Percentiles rank a stretch among this genome's conserved stretches.
These are phyloP conservation scores for Teratosphaeria viscida DNA, from an alignment of 2,329 filamentous ascomycete species.

Conservation along the genomic window DNA sequence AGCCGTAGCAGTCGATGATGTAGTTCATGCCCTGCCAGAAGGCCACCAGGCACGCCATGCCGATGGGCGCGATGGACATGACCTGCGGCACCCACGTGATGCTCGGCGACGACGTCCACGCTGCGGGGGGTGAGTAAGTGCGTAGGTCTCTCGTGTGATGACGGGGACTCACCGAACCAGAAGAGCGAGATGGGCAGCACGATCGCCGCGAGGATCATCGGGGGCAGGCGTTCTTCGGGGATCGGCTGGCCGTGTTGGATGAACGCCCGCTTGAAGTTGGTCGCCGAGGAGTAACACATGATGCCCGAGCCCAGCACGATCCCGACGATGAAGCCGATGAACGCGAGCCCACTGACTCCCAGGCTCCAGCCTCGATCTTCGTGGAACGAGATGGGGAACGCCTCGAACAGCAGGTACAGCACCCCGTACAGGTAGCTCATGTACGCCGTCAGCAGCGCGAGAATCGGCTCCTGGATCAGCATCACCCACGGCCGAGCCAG, in stretches of 20 bases:
- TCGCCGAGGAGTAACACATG: conserved; percentile 13
- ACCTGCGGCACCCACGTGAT: conserved; percentile 34
- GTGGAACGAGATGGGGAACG: conserved; percentile 26
- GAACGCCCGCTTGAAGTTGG: conserved; percentile 12
- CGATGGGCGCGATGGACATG: conserved; percentile 30
- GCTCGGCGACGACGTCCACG: conserved; percentile 28
- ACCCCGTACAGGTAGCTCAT: conserved; percentile 22
- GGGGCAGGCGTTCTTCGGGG: conserved; percentile 35
- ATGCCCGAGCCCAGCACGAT: conserved; percentile 12
- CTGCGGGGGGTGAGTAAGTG: neutral
- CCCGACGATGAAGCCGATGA: conserved; percentile 16
- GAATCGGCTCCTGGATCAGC: conserved; percentile 19
- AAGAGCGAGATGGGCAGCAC: conserved; percentile 35
- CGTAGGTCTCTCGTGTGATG: neutral
- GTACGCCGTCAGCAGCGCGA: conserved; percentile 21
- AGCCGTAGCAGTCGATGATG: conserved; percentile 32
- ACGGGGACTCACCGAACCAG: conserved; percentile 28
- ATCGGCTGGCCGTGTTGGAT: conserved; percentile 11
- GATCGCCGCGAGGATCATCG: conserved; percentile 34
- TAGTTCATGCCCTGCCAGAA: conserved; percentile 25
- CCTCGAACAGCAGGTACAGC: conserved; percentile 32
- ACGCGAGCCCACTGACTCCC: conserved; percentile 17
- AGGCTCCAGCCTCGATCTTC: conserved; percentile 15
- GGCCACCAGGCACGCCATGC: conserved; percentile 29
- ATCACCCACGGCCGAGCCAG: conserved; percentile 19